These are phyloP conservation scores for Cyclotella kingstonii DNA, from an alignment of 108 stramenopile genomes.

Conservation along the genomic window DNA sequence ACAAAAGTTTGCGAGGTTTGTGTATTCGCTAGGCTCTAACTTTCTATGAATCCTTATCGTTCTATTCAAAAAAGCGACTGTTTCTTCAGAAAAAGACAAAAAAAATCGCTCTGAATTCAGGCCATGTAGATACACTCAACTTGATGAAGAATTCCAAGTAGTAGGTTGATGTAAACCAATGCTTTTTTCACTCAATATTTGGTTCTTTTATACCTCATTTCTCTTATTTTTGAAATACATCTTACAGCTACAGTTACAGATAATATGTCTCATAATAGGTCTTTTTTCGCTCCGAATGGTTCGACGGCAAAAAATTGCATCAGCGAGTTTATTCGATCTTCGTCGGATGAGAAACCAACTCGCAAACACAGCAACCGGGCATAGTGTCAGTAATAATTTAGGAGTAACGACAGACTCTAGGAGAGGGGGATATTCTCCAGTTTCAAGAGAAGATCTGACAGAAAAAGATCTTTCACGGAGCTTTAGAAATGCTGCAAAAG, in stretches of 20 bases:
- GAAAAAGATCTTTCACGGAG: conserved; percentile 20
- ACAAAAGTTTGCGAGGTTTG: not conserved
- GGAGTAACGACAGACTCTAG: conserved; percentile 2
- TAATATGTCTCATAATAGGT: conserved; percentile 31
- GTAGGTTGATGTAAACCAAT: conserved; percentile 6
- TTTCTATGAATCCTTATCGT: not conserved
- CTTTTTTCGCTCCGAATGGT: conserved; percentile 33
- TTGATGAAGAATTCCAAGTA: conserved; percentile 37
- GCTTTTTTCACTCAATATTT: not conserved
- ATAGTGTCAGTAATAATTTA: not conserved
- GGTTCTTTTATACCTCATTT: not conserved
- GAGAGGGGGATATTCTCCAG: conserved; percentile 18
- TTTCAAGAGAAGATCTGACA: conserved; percentile 15
- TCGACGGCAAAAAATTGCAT: conserved; percentile 20
- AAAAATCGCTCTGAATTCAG: conserved; percentile 23
- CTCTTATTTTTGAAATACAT: not conserved
- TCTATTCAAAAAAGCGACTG: conserved; percentile 6
- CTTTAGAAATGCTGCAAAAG: conserved; percentile 14
- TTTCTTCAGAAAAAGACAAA: conserved; percentile 19
- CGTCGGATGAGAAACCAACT: conserved; percentile 31
- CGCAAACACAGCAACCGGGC: not conserved
- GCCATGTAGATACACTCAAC: conserved; percentile 35
- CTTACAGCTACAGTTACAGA: conserved; percentile 31
- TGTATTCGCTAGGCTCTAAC: not conserved
- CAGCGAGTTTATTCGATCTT: conserved; percentile 45